phyloP scores from a whole-genome alignment of 1,284 basidiomycete genomes.

The Rhodotorula sp. region DNA sequence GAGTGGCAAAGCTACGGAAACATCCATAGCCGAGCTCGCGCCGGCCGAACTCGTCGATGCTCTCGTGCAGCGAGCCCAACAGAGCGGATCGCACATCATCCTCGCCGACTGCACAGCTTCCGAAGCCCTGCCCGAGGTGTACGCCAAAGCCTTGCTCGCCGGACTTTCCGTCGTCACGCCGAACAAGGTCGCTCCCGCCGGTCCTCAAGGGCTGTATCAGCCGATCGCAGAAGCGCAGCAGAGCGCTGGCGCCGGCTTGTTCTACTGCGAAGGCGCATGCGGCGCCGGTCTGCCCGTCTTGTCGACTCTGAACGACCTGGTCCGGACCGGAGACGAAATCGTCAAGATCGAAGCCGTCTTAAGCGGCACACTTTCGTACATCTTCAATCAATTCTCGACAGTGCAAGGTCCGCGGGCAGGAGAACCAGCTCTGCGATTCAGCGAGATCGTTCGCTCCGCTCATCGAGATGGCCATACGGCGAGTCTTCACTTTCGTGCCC shows the following conservation, averaged over 20 bases:
- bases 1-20: too few species aligned
- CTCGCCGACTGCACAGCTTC: constrained; percentile 93
- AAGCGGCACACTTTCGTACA: constrained; percentile 94
- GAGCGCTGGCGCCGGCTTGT: constrained; percentile 60
- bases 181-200: constrained; percentile 94
- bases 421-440: constrained; percentile 59
- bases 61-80: constrained; percentile 39
- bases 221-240: constrained; percentile 61
- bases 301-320: constrained; percentile 82
- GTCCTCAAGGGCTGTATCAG: constrained; percentile 68
- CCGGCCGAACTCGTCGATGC: constrained; percentile 49
- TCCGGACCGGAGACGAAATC: constrained; percentile 83
- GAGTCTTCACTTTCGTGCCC: neutral
- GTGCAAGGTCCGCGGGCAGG: neutral
- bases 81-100: constrained; percentile 39
- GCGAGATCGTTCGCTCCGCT: constrained; percentile 80
- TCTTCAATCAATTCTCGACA: constrained; percentile 94
- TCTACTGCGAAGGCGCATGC: constrained; percentile 88
- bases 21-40: neutral
- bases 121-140: constrained; percentile 73
- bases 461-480: constrained; percentile 86
- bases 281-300: constrained; percentile 93
- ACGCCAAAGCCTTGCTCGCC: constrained; percentile 73
- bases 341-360: constrained; percentile 66
- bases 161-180: constrained; percentile 90